These are phyloP conservation scores for Trametes sp. DNA, from an alignment of 1,284 basidiomycete genomes.

Conservation along the genomic window DNA sequence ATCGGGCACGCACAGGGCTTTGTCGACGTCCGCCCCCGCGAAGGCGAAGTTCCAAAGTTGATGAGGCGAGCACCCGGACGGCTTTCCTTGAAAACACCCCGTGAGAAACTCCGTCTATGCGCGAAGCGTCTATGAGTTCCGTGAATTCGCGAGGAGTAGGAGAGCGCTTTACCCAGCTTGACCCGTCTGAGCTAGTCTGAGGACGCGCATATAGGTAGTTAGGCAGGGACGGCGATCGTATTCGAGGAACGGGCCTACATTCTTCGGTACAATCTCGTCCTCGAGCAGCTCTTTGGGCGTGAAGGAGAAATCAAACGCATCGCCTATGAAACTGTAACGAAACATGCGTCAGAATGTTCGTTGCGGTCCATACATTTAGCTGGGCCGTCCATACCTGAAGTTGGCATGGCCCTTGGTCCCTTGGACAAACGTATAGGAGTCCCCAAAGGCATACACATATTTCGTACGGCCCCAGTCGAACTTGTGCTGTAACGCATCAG, in stretches of 20 bases:
- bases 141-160: neutral
- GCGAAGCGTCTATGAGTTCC: neutral
- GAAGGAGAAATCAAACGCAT: conserved; percentile 52
- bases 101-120: conserved; percentile 58
- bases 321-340: conserved; percentile 56
- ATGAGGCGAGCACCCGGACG: conserved; percentile 50
- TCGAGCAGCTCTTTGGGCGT: conserved; percentile 51
- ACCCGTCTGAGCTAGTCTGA: conserved; percentile 62
- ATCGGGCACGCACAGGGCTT: conserved; percentile 46
- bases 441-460: conserved; percentile 60
- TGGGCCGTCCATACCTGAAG: conserved; percentile 49
- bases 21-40: conserved; percentile 61
- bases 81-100: conserved; percentile 55
- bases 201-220: neutral
- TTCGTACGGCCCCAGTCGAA: conserved; percentile 51
- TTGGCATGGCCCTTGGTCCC: conserved; percentile 55
- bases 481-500: neutral
- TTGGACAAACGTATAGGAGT: conserved; percentile 64
- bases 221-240: too few species aligned
- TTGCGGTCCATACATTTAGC: neutral
- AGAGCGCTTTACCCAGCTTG: conserved; percentile 53
- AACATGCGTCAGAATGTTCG: too few species aligned
- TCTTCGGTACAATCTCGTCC: conserved; percentile 55
- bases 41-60: conserved; percentile 67
- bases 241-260: conserved; percentile 43